phyloP scores from a whole-genome alignment of 2,329 filamentous ascomycete species.

The Cercospora sp. region DNA sequence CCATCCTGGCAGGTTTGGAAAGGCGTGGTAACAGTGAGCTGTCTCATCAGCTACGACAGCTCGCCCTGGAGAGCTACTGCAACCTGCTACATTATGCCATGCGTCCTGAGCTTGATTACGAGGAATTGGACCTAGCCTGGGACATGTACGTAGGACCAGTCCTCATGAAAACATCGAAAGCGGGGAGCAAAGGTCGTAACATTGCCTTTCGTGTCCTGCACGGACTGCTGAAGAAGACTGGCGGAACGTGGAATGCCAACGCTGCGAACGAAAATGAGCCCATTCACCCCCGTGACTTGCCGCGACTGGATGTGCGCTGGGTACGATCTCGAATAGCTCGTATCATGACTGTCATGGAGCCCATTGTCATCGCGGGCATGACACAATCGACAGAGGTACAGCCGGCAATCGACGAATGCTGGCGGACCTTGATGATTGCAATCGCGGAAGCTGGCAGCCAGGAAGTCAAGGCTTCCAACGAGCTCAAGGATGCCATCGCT shows the following conservation, averaged over 20 bases:
- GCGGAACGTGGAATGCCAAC: slow-evolving; percentile 69
- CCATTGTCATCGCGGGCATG: slow-evolving; percentile 52
- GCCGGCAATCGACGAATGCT: slow-evolving; percentile 32
- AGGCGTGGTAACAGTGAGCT: slow-evolving; percentile 59
- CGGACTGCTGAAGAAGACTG: slow-evolving; percentile 67
- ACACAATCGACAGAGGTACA: slow-evolving; percentile 41
- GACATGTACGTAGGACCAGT: slow-evolving; percentile 68
- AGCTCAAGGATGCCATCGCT: slow-evolving; percentile 78
- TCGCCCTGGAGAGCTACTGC: slow-evolving; percentile 71
- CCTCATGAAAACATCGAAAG: slow-evolving; percentile 58
- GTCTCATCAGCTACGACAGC: slow-evolving; percentile 50
- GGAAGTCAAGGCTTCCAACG: slow-evolving; percentile 84
- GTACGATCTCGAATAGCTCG: slow-evolving; percentile 67
- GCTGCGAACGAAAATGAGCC: slow-evolving; percentile 57
- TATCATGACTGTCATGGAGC: slow-evolving; percentile 64
- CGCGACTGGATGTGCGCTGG: slow-evolving; percentile 83
- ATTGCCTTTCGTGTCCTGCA: slow-evolving; percentile 69
- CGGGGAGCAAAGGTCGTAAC: slow-evolving; percentile 53
- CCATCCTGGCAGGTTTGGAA: slow-evolving; percentile 67
- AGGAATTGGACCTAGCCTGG: slow-evolving; percentile 77
- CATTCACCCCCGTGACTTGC: slow-evolving; percentile 72
- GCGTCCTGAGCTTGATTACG: slow-evolving; percentile 64
- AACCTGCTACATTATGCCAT: slow-evolving; percentile 82
- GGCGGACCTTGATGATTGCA: slow-evolving; percentile 57
- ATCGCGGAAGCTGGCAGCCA: slow-evolving; percentile 71